Evolutionary conservation across 2,329 filamentous ascomycete species (phyloP), one percentile per base, ranked within the genome.

Genomic region (Colletotrichum tofieldiae): DNA sequence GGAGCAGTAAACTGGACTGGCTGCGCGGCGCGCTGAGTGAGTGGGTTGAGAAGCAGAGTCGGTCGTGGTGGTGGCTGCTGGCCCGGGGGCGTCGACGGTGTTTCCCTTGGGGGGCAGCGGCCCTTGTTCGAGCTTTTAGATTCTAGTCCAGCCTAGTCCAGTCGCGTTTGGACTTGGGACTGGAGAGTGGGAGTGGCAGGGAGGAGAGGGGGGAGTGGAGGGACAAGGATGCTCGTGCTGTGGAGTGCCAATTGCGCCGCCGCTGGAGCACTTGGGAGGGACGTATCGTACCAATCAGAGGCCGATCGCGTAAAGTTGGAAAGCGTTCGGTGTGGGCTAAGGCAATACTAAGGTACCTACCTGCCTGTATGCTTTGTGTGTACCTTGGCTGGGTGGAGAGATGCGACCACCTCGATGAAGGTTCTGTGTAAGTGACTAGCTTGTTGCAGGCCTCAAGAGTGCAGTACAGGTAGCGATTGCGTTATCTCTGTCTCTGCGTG

Each of bases 261-360:
- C 61, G 70, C 71, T 71, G 55, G 71, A 73, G 49, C 63, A 47
- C 62, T 73, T 45, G 55, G 60, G 51, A 73, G 71, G 55, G 60
- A 72, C 69, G 70, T 79, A 80, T 80, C 79, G 76, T 78, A 69
- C 79, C 79, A 81, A 81, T 81, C 77, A 76, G 77, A 76, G 73
- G 59, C 65, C 64, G 77, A 79, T 78, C 78, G 79, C 79, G 78
- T 79, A 69, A 65, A 64, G 71, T 77, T 68, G 74, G 73, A 62
- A 63, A 73, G 67, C 32, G 58, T 63, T 71, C 49, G 66, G 66
- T 60, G 45, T 52, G 43, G 71, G 58, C 51, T 29, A 45, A 70
- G 47, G 67, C 55, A 66, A 61, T 58, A 45, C 61, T 73, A 58
- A 71, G 66, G 66, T 41, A 67, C 35, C 23, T 41, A 67, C 35